Conservation (phyloP, 2,329 filamentous ascomycete species). For the Aspergillus melleus region DNA sequence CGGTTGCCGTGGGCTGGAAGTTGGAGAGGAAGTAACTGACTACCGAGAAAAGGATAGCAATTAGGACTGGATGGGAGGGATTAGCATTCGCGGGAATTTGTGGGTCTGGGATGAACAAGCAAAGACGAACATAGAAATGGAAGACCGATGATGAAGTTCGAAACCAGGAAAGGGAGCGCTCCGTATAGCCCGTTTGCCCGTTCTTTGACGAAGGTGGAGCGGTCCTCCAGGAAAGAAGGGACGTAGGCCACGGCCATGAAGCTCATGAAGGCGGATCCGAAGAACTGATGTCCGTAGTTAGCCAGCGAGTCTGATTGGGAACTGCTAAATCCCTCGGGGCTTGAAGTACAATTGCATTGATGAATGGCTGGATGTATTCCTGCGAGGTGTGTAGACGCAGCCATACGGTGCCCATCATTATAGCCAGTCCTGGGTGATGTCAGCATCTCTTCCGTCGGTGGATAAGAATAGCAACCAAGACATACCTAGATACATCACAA, state of each 20-base stretch:
- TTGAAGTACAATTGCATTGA: conserved; percentile 67
- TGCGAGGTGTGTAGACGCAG: conserved; percentile 69
- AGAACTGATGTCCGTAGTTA: conserved; percentile 50
- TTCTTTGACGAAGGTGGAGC: conserved; percentile 71
- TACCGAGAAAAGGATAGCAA: conserved; percentile 71
- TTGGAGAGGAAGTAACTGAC: conserved; percentile 79
- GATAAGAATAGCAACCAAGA: not conserved
- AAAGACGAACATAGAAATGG: conserved; percentile 66
- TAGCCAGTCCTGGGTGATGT: conserved; percentile 58
- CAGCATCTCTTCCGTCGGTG: not conserved
- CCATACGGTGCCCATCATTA: conserved; percentile 90
- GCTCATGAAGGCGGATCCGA: conserved; percentile 72
- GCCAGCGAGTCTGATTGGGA: not conserved
- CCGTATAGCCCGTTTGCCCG: conserved; percentile 79
- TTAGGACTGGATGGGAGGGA: conserved; percentile 55
- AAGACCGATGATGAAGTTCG: conserved; percentile 80
- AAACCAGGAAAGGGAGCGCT: conserved; percentile 67
- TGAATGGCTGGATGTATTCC: conserved; percentile 74
- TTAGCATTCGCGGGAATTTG: not conserved
- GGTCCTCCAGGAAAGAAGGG: conserved; percentile 78
- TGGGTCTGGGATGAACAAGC: not conserved
- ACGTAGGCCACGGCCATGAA: conserved; percentile 86
- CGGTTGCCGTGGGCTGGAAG: conserved; percentile 63
- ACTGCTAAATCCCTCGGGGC: not conserved
- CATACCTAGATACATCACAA: conserved; percentile 74